phyloP scores from a whole-genome alignment of 1,284 basidiomycete genomes.

The Schizopora paradoxa region DNA sequence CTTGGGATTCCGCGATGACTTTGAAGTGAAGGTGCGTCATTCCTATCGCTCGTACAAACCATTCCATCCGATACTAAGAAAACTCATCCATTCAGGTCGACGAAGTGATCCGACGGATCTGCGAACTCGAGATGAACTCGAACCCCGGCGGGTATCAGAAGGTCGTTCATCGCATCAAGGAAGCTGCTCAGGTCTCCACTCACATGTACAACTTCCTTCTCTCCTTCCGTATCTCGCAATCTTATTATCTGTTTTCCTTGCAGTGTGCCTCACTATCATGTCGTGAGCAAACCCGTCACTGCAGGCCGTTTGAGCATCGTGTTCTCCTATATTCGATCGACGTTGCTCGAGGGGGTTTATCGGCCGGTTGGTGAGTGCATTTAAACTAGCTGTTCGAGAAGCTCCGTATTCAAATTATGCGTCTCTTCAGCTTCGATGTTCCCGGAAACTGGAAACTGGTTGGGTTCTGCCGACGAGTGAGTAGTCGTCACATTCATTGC shows the following conservation, averaged over 20 bases:
- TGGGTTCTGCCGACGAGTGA: conserved; percentile 47
- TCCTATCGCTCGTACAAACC: background rate
- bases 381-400: background rate
- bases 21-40: conserved; percentile 37
- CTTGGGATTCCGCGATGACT: conserved; percentile 56
- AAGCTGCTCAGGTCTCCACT: conserved; percentile 40
- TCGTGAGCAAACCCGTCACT: conserved; percentile 38
- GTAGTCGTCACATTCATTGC: conserved; percentile 20
- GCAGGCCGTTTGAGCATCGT: conserved; percentile 30
- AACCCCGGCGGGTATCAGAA: conserved; percentile 30
- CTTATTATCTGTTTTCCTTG: background rate
- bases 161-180: conserved; percentile 38
- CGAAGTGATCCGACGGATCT: conserved; percentile 48
- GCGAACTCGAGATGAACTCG: conserved; percentile 37
- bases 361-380: conserved; percentile 41
- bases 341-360: conserved; percentile 54
- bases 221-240: background rate
- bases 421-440: conserved; percentile 42
- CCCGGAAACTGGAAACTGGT: conserved; percentile 52
- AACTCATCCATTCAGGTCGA: conserved; percentile 24
- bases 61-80: background rate
- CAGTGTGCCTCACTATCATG: conserved; percentile 57
- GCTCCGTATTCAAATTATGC: conserved; percentile 5
- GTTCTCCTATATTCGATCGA: conserved; percentile 39
- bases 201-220: conserved; percentile 44